Percentiles rank a stretch among this genome's conserved stretches.
Evolutionary conservation across 208 protist genomes (phyloP).

Genomic region (Zelonia costaricensis): DNA sequence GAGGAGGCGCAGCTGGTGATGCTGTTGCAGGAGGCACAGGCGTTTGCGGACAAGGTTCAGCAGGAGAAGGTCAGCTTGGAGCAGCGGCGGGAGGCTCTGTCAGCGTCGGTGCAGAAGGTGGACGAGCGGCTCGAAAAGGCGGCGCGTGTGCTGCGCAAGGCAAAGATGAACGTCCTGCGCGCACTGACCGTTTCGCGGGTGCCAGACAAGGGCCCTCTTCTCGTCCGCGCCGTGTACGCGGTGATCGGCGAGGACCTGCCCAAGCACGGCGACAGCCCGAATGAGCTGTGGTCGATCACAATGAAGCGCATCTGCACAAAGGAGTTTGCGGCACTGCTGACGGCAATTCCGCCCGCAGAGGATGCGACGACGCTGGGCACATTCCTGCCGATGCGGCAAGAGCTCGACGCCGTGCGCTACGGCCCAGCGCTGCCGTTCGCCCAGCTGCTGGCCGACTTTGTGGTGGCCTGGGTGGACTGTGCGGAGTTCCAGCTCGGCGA

Average conservation of each 20-base stretch:
- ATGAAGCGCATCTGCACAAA: conserved; percentile 48
- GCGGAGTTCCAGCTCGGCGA: conserved; percentile 15
- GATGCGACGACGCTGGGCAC: not conserved
- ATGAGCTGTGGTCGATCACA: conserved; percentile 53
- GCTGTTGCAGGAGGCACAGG: conserved; percentile 25
- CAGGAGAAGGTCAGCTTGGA: not conserved
- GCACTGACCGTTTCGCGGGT: conserved; percentile 35
- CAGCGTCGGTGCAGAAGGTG: conserved; percentile 18
- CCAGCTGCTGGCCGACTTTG: conserved; percentile 50
- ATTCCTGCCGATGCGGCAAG: conserved; percentile 30
- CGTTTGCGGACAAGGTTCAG: conserved; percentile 14
- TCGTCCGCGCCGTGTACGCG: conserved; percentile 57
- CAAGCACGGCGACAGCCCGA: conserved; percentile 30
- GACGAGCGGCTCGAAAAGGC: conserved; percentile 32
- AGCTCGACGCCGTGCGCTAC: conserved; percentile 56
- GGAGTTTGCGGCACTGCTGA: conserved; percentile 35
- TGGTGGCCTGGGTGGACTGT: conserved; percentile 49
- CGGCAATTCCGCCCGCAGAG: conserved; percentile 17
- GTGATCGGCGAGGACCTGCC: conserved; percentile 66
- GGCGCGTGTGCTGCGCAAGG: conserved; percentile 29
- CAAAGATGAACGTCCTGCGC: conserved; percentile 43
- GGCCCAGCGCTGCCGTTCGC: conserved; percentile 43
- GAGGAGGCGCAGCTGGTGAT: conserved; percentile 20
- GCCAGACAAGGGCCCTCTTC: conserved; percentile 43
- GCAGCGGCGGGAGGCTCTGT: not conserved